These are phyloP conservation scores for Didymella pinodella DNA, from an alignment of 2,329 filamentous ascomycete genomes.

Conservation along the genomic window DNA sequence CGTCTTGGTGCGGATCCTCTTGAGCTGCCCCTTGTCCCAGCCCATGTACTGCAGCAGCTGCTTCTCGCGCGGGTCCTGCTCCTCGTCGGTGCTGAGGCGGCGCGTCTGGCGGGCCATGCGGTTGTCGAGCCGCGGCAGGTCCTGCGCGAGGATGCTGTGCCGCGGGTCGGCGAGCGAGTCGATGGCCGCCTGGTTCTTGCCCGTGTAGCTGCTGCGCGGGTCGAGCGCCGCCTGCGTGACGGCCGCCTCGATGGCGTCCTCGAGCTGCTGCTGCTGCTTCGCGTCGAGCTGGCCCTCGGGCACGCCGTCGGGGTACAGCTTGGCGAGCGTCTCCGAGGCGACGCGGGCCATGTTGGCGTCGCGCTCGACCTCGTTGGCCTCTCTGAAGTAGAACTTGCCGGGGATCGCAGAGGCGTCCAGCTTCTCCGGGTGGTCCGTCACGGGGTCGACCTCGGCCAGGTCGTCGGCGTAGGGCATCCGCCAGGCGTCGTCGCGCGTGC, in stretches of 20 bases:
- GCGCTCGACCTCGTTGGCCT: conserved; percentile 44
- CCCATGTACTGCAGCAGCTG: conserved; percentile 66
- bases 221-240: conserved; percentile 49
- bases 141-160: conserved; percentile 57
- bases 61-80: conserved; percentile 58
- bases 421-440: conserved; percentile 69
- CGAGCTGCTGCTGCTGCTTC: conserved; percentile 27
- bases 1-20: conserved; percentile 69
- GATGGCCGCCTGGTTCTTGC: conserved; percentile 58
- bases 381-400: conserved; percentile 34
- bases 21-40: conserved; percentile 58
- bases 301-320: conserved; percentile 47
- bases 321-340: conserved; percentile 47
- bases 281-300: conserved; percentile 39
- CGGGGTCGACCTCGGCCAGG: conserved; percentile 77
- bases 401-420: conserved; percentile 33
- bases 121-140: conserved; percentile 57
- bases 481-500: conserved; percentile 75
- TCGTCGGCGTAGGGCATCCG: conserved; percentile 75
- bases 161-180: conserved; percentile 59
- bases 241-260: conserved; percentile 44
- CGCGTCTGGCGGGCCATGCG: conserved; percentile 48
- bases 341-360: conserved; percentile 43
- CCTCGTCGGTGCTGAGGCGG: conserved; percentile 46
- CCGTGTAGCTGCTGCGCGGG: conserved; percentile 56